Base-by-base conservation (phyloP, 116 monocot species). In the Trichopus zeylanicus region DNA sequence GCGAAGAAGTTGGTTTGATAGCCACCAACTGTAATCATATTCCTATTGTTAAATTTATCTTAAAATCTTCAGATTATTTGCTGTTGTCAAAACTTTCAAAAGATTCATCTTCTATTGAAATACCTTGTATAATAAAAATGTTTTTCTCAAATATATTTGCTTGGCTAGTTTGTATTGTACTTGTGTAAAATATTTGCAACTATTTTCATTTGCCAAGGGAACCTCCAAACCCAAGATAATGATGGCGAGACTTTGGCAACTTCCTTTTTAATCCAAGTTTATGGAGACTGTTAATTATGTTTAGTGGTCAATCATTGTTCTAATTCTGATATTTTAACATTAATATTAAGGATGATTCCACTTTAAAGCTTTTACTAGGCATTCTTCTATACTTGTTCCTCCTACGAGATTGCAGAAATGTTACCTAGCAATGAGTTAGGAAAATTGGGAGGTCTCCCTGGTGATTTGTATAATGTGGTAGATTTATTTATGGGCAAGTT, bases 211-310 rank as follows among this genome's bases (percentile, higher is more conserved):
- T 39, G 53, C n/a, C 68, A 76, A 81, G 78, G 78, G 6, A 59
- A 46, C 34, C 6, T 5, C 21, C 21, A 22, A 8, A 75, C 71
- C 26, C 70, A 78, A 67, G 81, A 78, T 64, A 26, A 27, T 27
- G 25, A 46, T 61, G 86, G 86, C 1, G 86, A 86, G 60, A 81
- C 86, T 62, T 63, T 75, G 57, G 78, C 59, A n/a, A 86, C 86
- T 37, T 75, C 86, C 0, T 81, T 47, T n/a, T 53, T 81, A 81
- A 59, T 78, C 78, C 20, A 78, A 71, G 38, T 86, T 86, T 57
- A 62, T 78, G 81, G 86, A 81, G 58, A 75, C 81, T 32, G 78
- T 86, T 26, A 78, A 86, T 48, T 86, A 86, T 60, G 81, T 86
- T 31, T 86, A 81, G 86, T 81, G 37, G 13, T 3, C 29, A 56